Percentiles rank a stretch among this genome's conserved stretches.
These are phyloP conservation scores for Croton setiger DNA, from an alignment of 441 rosid species.

Conservation along the genomic window DNA sequence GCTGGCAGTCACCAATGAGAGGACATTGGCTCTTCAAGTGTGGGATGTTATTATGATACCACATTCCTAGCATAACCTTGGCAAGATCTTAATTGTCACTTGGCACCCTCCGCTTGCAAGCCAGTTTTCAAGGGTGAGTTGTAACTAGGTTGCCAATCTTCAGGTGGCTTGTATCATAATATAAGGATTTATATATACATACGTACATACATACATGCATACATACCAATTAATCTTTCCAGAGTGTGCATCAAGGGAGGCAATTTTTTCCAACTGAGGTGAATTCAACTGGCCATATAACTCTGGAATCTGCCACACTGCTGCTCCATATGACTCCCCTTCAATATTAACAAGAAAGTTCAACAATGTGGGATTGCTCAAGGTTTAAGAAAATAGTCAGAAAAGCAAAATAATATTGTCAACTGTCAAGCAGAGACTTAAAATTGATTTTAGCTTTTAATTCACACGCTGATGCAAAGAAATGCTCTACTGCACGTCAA, in stretches of 20 bases:
- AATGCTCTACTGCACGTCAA: neutral
- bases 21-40: too few species aligned
- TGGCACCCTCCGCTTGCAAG: too few species aligned
- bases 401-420: neutral
- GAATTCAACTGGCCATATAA: slow-evolving; percentile 77
- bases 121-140: neutral
- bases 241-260: slow-evolving; percentile 76
- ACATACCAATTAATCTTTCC: slow-evolving; percentile 79
- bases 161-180: too few species aligned
- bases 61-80: too few species aligned
- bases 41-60: too few species aligned
- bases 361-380: neutral
- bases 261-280: slow-evolving; percentile 75
- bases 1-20: too few species aligned
- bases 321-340: slow-evolving; percentile 87
- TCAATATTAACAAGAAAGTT: slow-evolving; percentile 16
- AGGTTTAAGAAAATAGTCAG: neutral
- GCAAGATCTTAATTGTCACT: too few species aligned
- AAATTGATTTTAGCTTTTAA: neutral
- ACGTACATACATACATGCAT: too few species aligned
- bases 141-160: too few species aligned
- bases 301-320: slow-evolving; percentile 97
- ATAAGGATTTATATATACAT: slow-evolving; percentile 8
- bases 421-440: neutral
- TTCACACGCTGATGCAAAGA: neutral